Percentiles rank a stretch among this genome's conserved stretches.
phyloP scores from a whole-genome alignment of 2,329 filamentous ascomycete species.

The Diaporthe humulicola region DNA sequence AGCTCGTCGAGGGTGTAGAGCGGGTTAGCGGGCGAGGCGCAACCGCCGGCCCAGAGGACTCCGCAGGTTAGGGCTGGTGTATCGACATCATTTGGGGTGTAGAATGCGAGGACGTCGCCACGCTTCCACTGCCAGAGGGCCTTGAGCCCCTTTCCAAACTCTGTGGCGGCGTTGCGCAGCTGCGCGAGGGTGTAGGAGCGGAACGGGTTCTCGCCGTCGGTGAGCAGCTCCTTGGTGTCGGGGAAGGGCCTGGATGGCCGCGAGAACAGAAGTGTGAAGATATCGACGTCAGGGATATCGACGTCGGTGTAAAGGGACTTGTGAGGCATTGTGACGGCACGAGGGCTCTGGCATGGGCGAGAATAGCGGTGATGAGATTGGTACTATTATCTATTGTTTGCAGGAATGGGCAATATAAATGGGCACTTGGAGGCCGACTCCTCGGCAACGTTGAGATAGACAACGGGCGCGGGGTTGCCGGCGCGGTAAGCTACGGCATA shows the following conservation, averaged over 20 bases:
- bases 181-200: conserved; percentile 78
- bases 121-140: conserved; percentile 83
- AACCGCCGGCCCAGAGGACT: conserved; percentile 84
- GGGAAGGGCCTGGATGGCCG: conserved; percentile 73
- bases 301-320: conserved; percentile 75
- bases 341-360: not conserved
- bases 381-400: not conserved
- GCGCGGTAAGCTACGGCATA: conserved; percentile 26
- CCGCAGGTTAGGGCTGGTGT: conserved; percentile 84
- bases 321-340: conserved; percentile 73
- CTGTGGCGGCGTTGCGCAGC: conserved; percentile 73
- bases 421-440: not conserved
- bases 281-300: conserved; percentile 79
- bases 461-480: conserved; percentile 2
- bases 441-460: conserved; percentile 12
- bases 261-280: conserved; percentile 86
- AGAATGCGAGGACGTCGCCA: conserved; percentile 86
- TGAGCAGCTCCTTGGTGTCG: conserved; percentile 84
- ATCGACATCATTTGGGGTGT: conserved; percentile 89
- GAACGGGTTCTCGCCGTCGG: conserved; percentile 76
- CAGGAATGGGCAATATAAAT: not conserved
- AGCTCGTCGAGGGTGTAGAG: conserved; percentile 88
- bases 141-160: conserved; percentile 86
- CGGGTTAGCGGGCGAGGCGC: conserved; percentile 89
- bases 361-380: not conserved